Conservation (phyloP, 805 yeast species). For the Sungouiella blattae region DNA sequence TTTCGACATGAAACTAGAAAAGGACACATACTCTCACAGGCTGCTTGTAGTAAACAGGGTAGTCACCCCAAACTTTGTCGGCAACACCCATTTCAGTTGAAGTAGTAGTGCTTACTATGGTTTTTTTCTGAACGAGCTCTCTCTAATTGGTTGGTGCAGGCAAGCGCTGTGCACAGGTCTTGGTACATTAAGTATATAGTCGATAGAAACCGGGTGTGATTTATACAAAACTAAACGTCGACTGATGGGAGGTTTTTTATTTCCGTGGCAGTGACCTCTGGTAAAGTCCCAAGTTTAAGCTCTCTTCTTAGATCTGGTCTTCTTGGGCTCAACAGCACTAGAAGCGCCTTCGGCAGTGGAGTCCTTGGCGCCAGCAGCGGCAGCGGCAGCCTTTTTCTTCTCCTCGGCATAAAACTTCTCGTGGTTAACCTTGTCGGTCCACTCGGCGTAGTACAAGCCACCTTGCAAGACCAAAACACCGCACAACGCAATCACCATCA, state of each 20-base stretch:
- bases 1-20: neutral
- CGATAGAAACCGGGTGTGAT: too few relatives aligned
- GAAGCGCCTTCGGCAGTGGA: constrained; percentile 1
- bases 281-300: neutral
- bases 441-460: constrained; percentile 83
- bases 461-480: constrained; percentile 85
- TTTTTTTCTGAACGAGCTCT: constrained; percentile 3
- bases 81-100: constrained; percentile 19
- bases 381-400: constrained; percentile 21
- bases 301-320: constrained; percentile 16
- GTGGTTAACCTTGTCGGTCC: constrained; percentile 44
- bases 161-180: neutral
- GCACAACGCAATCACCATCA: constrained; percentile 63
- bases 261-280: too few relatives aligned
- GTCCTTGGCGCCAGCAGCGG: constrained; percentile 5
- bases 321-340: constrained; percentile 1
- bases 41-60: constrained; percentile 58
- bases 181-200: too few relatives aligned
- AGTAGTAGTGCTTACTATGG: constrained; percentile 1
- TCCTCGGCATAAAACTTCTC: constrained; percentile 26
- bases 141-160: constrained; percentile 9
- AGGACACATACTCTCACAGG: constrained; percentile 56
- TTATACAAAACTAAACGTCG: too few relatives aligned
- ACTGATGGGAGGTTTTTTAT: too few relatives aligned
- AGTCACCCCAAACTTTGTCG: constrained; percentile 44